A percentile compares a stretch with the other conserved stretches of the same genome.
phyloP scores from a whole-genome alignment of 2,329 filamentous ascomycete species.

The Monosporascus sp. region DNA sequence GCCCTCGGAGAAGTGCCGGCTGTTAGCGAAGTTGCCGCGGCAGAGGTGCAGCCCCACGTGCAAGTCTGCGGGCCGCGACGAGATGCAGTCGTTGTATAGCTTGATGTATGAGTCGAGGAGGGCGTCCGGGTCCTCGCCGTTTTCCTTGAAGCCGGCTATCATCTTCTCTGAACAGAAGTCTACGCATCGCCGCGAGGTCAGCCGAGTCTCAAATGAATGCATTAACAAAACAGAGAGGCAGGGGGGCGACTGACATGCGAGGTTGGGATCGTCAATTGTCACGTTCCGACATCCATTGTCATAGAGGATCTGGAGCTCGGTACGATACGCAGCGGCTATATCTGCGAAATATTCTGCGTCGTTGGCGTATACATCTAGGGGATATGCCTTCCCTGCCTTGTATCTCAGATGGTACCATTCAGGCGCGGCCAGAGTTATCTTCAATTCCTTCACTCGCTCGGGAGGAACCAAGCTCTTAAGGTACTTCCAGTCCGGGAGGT shows the following conservation, averaged over 20 bases:
- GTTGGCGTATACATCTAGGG: conserved; percentile 49
- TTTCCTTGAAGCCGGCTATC: conserved; percentile 66
- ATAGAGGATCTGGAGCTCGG: conserved; percentile 56
- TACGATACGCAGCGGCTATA: conserved; percentile 55
- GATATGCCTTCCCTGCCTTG: conserved; percentile 52
- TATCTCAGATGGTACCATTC: conserved; percentile 53
- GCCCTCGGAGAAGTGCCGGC: conserved; percentile 62
- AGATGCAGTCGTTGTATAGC: conserved; percentile 70
- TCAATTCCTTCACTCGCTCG: conserved; percentile 53
- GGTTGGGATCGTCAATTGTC: conserved; percentile 62
- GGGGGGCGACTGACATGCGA: conserved; percentile 51
- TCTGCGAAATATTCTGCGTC: conserved; percentile 61
- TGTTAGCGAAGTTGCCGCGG: conserved; percentile 62
- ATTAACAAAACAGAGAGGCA: background rate
- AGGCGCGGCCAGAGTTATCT: conserved; percentile 49
- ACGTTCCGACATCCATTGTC: conserved; percentile 59
- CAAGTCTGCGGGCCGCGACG: conserved; percentile 60
- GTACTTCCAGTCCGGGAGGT: conserved; percentile 37
- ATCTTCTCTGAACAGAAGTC: conserved; percentile 73
- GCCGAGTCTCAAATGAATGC: background rate
- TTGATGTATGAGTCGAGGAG: conserved; percentile 71
- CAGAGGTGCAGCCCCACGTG: conserved; percentile 75
- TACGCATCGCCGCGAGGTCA: conserved; percentile 21
- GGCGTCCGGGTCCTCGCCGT: conserved; percentile 61
- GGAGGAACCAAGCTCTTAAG: conserved; percentile 46